Evolutionary conservation across 306 rosid genomes (phyloP), one percentile per base, ranked within the genome.

Genomic region (Senna tora): DNA sequence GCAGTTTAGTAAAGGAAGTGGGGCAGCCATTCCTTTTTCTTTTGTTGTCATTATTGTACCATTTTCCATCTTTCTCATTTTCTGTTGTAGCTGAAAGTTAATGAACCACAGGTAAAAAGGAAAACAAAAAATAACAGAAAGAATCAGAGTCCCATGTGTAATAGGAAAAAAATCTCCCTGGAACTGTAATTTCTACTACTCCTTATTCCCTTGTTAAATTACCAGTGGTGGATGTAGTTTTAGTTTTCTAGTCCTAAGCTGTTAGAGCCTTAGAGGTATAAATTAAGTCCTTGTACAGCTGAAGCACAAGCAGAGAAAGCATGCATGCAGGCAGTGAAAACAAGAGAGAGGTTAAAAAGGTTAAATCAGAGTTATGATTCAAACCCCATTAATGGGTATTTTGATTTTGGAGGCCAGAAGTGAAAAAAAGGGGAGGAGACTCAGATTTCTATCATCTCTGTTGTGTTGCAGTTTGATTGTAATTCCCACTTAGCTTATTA

Each of bases 1-100:
- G 87, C 85, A 77, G 81, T 65, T 65, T 80, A 81, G 79, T 69
- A 66, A 74, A 82, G 90, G 87, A 84, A 84, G 87, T 80, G 91
- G 97, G 96, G 64, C 90, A 84, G 65, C 83, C 83, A 20, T 69
- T 74, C 60, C 78, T 65, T 84, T 79, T 77, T 61, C 82, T 80
- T 82, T 75, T 80, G 42, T 83, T 81, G 66, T 19, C 32, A 61
- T 88, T 77, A 46, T 79, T 83, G 88, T 83, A 84, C 86, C 78
- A 79, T 85, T 81, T 77, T 87, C 79, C 28, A 30, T 75, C 72
- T 60, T 16, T 59, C 46, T 60, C 66, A 36, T 36, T 36, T 60
- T 88, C 78, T 85, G 82, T 80, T 79, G 92, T 70, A 76, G 86
- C 79, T 77, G 92, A 59, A 59, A 59, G 65, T 59, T 43, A 59